phyloP scores from a whole-genome alignment of 345 rosid genomes.

The Boechera stricta region DNA sequence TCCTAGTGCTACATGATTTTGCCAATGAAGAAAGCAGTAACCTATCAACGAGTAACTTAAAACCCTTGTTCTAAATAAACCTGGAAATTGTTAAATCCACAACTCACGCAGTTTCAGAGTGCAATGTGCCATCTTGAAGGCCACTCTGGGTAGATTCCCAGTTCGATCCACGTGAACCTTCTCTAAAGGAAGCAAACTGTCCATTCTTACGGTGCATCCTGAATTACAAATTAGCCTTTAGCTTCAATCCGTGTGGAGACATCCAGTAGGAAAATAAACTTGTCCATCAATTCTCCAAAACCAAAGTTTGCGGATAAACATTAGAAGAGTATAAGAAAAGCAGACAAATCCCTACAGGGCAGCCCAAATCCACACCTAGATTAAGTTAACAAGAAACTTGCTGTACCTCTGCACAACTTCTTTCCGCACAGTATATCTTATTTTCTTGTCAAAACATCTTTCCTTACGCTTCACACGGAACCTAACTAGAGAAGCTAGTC shows the following conservation, averaged over 20 bases:
- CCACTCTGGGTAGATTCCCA: background rate
- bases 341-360: background rate
- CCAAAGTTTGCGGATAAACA: background rate
- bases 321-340: background rate
- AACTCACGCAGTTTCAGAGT: background rate
- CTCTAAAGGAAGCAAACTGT: background rate
- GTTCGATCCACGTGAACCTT: background rate
- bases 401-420: background rate
- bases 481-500: slow-evolving; percentile 1
- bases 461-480: background rate
- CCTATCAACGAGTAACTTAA: background rate
- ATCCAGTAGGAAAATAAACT: background rate
- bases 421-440: slow-evolving; percentile 5
- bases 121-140: background rate
- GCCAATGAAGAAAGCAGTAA: background rate
- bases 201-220: background rate
- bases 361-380: background rate
- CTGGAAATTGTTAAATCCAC: background rate
- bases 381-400: background rate
- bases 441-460: slow-evolving; percentile 3
- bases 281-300: background rate
- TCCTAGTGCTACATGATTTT: background rate
- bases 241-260: background rate
- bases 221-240: background rate
- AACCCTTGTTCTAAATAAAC: background rate